Percentiles rank a stretch among this genome's conserved stretches.
Conservation (phyloP, 768 basidiomycete genomes). For the Amanita fuliginea region DNA sequence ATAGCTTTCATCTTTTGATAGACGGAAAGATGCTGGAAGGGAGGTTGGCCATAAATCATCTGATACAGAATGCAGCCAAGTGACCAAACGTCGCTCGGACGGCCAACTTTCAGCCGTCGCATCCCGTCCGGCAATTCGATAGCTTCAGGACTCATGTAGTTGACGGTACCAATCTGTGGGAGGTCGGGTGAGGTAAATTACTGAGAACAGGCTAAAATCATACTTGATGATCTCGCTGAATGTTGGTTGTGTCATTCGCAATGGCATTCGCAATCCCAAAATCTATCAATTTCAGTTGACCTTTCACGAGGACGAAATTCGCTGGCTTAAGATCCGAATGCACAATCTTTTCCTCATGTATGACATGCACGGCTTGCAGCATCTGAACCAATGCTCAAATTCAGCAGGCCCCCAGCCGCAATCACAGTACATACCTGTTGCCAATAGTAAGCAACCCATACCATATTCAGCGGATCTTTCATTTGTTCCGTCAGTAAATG, state of each 20-base stretch:
- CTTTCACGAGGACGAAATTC: constrained; percentile 94
- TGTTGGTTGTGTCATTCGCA: constrained; percentile 97
- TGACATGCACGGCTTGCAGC: constrained; percentile 96
- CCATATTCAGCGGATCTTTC: constrained; percentile 79
- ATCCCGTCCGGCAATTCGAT: constrained; percentile 82
- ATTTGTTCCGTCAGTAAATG: constrained; percentile 75
- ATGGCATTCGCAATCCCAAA: constrained; percentile 99
- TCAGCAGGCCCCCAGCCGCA: not conserved
- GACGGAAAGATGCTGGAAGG: constrained; percentile 78
- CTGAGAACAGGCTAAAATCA: constrained; percentile 3
- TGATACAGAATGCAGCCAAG: constrained; percentile 97
- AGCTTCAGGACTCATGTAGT: constrained; percentile 98
- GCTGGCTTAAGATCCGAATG: constrained; percentile 98
- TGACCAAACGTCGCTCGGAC: constrained; percentile 96
- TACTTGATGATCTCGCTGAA: constrained; percentile 92
- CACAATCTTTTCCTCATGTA: constrained; percentile 97
- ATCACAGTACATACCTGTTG: constrained; percentile 58
- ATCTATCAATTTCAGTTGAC: constrained; percentile 94
- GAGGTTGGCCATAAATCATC: constrained; percentile 93
- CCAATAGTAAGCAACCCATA: constrained; percentile 95
- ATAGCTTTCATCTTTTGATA: constrained; percentile 93
- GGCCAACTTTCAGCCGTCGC: constrained; percentile 88
- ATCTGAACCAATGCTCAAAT: constrained; percentile 42
- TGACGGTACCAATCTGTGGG: constrained; percentile 83
- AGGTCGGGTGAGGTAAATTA: constrained; percentile 4